Evolutionary conservation across 2,329 filamentous ascomycete genomes (phyloP).

Genomic region (Arthrobotrys entomopaga): DNA sequence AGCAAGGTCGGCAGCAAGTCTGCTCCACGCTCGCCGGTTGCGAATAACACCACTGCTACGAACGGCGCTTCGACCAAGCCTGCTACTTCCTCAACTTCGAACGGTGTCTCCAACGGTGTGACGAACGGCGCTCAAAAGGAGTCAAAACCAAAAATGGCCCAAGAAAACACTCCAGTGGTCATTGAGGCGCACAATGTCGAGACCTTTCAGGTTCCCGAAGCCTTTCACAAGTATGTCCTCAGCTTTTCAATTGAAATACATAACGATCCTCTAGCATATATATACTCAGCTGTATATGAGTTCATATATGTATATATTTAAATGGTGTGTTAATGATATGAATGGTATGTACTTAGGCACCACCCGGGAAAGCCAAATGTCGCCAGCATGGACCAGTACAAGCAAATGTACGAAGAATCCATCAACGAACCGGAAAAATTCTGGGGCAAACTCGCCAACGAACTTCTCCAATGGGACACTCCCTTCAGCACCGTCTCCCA

Average conservation of each 20-base stretch:
- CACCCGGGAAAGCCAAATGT: slow-evolving; percentile 77
- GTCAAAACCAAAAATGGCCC: slow-evolving; percentile 28
- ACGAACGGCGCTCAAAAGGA: slow-evolving; percentile 34
- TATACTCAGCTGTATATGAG: slow-evolving; percentile 35
- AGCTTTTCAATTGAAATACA: too few species aligned
- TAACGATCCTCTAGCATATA: too few species aligned
- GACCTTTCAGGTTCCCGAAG: slow-evolving; percentile 65
- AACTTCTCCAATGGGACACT: slow-evolving; percentile 86
- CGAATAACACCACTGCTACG: background rate
- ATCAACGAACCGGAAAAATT: slow-evolving; percentile 89
- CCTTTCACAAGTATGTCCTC: slow-evolving; percentile 55
- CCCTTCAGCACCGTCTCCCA: slow-evolving; percentile 90
- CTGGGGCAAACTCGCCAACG: slow-evolving; percentile 85
- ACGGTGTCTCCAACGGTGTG: slow-evolving; percentile 46
- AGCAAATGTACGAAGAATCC: slow-evolving; percentile 79
- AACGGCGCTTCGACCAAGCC: slow-evolving; percentile 42
- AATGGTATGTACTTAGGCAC: slow-evolving; percentile 61
- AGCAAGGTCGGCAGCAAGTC: slow-evolving; percentile 53
- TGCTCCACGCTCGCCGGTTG: slow-evolving; percentile 27
- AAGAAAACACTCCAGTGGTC: slow-evolving; percentile 68
- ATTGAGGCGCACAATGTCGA: slow-evolving; percentile 80
- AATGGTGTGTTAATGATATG: background rate
- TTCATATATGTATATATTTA: slow-evolving; percentile 31
- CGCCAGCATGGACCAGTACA: slow-evolving; percentile 74
- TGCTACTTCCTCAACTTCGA: too few species aligned